Conservation (phyloP, 192 early-diverging fungal species). For the Dissophora globulifera region DNA sequence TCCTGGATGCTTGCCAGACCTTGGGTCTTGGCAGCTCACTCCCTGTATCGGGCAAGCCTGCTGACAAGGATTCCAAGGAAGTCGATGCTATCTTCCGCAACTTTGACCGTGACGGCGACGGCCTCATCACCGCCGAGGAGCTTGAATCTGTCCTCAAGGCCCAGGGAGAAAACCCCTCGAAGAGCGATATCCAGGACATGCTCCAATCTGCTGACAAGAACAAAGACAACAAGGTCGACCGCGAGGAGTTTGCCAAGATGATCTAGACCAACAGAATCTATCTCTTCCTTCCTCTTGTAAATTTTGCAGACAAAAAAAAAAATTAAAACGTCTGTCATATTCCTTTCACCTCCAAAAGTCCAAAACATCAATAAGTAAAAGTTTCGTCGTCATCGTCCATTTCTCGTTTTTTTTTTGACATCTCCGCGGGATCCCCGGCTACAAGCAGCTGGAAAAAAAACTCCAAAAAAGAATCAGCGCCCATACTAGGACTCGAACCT, state of each 20-base stretch:
- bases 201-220: slow-evolving; percentile 80
- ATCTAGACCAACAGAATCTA: no score
- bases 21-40: slow-evolving; percentile 1
- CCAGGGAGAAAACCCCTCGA: slow-evolving; percentile 75
- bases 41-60: slow-evolving; percentile 2
- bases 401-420: no score
- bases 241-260: slow-evolving; percentile 67
- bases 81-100: slow-evolving; percentile 45
- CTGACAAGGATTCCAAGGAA: slow-evolving; percentile 22
- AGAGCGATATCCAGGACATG: slow-evolving; percentile 84
- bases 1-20: slow-evolving; percentile 58
- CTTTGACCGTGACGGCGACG: slow-evolving; percentile 68
- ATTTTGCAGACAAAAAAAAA: not conserved
- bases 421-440: no score
- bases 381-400: no score
- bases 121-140: slow-evolving; percentile 60
- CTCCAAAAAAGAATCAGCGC: slow-evolving; percentile 19
- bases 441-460: no score
- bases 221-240: slow-evolving; percentile 69
- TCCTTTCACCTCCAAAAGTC: no score
- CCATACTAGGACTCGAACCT: slow-evolving; percentile 69
- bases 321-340: no score
- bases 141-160: slow-evolving; percentile 51
- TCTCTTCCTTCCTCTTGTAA: not conserved
- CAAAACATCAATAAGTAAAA: no score